phyloP scores from a whole-genome alignment of 345 rosid genomes.

The Eucalyptus marginata region DNA sequence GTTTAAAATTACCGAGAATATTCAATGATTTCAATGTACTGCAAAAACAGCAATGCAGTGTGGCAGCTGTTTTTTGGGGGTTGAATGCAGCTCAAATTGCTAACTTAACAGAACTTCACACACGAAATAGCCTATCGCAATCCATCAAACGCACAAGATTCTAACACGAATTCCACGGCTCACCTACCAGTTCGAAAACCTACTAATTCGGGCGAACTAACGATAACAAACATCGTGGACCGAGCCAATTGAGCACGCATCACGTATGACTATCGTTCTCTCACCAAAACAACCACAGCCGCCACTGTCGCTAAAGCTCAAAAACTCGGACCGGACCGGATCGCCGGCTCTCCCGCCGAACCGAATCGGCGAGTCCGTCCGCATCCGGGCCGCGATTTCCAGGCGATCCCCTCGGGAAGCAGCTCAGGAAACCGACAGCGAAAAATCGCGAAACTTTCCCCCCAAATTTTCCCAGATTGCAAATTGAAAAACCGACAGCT shows the following conservation, averaged over 20 bases:
- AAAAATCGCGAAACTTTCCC: background rate
- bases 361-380: background rate
- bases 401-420: background rate
- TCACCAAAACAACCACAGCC: background rate
- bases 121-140: background rate
- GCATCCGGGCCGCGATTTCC: background rate
- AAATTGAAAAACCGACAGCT: background rate
- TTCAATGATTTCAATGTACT: background rate
- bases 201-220: background rate
- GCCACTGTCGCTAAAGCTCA: background rate
- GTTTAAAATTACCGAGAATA: background rate
- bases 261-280: background rate
- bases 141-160: background rate
- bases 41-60: background rate
- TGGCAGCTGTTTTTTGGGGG: background rate
- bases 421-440: background rate
- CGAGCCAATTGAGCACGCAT: background rate
- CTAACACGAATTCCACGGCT: background rate
- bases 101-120: background rate
- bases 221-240: background rate
- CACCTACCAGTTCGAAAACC: background rate
- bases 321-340: background rate
- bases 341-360: background rate
- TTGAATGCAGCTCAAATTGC: background rate
- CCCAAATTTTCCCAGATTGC: background rate